A percentile compares a stretch with the other conserved stretches of the same genome.
Conservation (phyloP, 1,139 yeast genomes). For the Saccharomyces hybrid region DNA sequence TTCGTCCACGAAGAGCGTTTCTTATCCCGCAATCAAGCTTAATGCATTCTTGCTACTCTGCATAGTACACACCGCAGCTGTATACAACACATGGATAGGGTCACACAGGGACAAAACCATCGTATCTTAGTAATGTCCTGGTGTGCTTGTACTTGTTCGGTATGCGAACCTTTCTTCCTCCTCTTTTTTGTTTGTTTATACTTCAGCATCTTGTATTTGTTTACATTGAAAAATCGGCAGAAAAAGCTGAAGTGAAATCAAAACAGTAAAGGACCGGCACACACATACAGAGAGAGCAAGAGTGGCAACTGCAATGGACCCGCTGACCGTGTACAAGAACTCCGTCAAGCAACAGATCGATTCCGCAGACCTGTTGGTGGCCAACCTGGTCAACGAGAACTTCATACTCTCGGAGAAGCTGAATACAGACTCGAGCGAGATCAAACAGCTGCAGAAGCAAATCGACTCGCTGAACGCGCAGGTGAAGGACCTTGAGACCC, state of each 20-base stretch:
- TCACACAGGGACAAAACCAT: background rate
- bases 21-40: background rate
- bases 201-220: background rate
- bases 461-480: conserved; percentile 4
- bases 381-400: conserved; percentile 26
- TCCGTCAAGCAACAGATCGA: conserved; percentile 24
- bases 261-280: background rate
- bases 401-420: conserved; percentile 16
- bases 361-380: conserved; percentile 27
- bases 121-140: background rate
- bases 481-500: conserved; percentile 14
- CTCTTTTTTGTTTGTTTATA: background rate
- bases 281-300: background rate
- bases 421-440: conserved; percentile 19
- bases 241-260: background rate
- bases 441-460: conserved; percentile 11
- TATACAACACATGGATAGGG: background rate
- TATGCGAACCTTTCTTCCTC: too few species aligned
- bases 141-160: background rate
- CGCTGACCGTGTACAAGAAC: conserved; percentile 20
- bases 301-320: conserved; percentile 13
- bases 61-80: background rate
- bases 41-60: background rate
- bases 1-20: background rate
- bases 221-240: background rate